phyloP scores from a whole-genome alignment of 495 filamentous ascomycete species.

The Xylaria scruposa region DNA sequence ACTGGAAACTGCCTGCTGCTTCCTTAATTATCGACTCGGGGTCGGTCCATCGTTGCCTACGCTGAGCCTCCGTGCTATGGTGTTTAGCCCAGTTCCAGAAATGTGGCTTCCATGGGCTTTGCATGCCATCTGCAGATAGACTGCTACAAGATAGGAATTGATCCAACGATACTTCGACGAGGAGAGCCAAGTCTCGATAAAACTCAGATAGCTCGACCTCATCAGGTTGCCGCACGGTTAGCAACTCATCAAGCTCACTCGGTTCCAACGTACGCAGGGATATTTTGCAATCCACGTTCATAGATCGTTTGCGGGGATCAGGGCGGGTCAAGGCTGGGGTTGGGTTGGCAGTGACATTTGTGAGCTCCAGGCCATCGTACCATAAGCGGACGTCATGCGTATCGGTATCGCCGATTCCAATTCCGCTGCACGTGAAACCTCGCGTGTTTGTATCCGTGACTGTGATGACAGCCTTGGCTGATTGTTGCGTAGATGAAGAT shows the following conservation, averaged over 20 bases:
- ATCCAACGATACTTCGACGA: slow-evolving; percentile 4
- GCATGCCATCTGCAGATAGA: background rate
- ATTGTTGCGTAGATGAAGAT: background rate
- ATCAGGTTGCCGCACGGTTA: background rate
- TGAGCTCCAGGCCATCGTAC: slow-evolving; percentile 29
- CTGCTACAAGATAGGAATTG: background rate
- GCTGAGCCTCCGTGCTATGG: background rate
- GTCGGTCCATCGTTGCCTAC: background rate
- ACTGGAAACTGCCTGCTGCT: background rate
- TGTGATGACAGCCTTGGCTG: background rate
- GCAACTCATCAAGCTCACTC: background rate
- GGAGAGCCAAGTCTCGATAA: background rate
- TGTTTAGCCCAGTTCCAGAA: background rate
- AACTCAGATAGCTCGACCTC: background rate
- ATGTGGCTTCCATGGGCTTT: slow-evolving; percentile 2
- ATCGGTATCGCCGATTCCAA: slow-evolving; percentile 3
- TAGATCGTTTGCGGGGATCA: slow-evolving; percentile 19
- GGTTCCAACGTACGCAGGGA: slow-evolving; percentile 17
- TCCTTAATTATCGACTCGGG: background rate
- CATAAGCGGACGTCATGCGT: slow-evolving; percentile 15
- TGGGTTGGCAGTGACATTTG: slow-evolving; percentile 1
- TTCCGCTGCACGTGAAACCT: slow-evolving; percentile 14
- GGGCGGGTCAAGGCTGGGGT: background rate
- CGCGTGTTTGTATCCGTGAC: background rate
- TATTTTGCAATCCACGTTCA: slow-evolving; percentile 23